Evolutionary conservation across 306 rosid species (phyloP), one percentile per base, ranked within the genome.

Genomic region (Lathyrus oleraceus): DNA sequence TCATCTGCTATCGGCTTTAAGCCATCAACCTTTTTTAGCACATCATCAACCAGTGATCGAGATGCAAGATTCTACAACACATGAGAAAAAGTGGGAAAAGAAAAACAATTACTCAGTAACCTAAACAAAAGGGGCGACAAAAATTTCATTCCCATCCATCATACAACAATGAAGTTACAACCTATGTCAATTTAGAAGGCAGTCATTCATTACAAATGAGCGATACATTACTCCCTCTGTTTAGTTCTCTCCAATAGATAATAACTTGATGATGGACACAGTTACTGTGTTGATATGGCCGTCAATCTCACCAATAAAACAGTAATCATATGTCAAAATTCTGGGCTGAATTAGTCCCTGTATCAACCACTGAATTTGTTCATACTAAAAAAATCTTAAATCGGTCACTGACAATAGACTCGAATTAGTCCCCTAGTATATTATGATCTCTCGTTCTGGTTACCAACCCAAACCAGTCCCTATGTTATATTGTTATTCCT

Each of bases 1-100:
- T 94, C 99, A 74, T 90, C 99, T 4, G 99, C 99, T 75, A 94
- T 94, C 53, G 97, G 99, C 82, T 91, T 91, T 65, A 94, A 78
- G 61, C 88, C 89, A 64, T 91, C 86, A 42, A 94, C 99, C 85
- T 94, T 94, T 79, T 3, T 78, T 68, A 94, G 89, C 77, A 89
- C 96, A 1, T 94, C 99, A 68, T 88, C 96, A 51, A 86, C 87
- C 78, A 94, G 73, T 5, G 97, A 86, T 61, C 99, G 83, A 56
- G 51, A 78, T 4, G 99, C 99, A 51, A 94, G 92, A 86, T 91
- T 94, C 99, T 94, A 73, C 79, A 80, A 67, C 68, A 44, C 62
- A 76, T 20, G 43, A n/a, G 9, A 68, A 42, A 57, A 42, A 8
- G 14, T 35, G 43, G 21, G 14, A 10, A 72, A 32, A 10, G 3